phyloP scores from a whole-genome alignment of 2,329 filamentous ascomycete species.

The Colletotrichum noveboracense region DNA sequence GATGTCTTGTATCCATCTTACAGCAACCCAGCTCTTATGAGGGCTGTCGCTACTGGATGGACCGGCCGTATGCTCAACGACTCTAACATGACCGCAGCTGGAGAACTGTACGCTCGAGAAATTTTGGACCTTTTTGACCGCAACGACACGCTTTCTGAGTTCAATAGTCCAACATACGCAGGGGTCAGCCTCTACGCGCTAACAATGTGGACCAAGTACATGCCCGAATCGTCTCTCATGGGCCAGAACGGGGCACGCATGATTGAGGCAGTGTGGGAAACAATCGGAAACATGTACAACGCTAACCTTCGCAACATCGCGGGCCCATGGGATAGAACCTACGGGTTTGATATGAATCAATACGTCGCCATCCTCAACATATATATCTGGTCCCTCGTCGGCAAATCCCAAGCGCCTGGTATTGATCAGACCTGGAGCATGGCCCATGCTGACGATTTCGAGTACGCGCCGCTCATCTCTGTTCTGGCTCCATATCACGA shows the following conservation, averaged over 20 bases:
- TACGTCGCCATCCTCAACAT: slow-evolving; percentile 63
- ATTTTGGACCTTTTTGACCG: slow-evolving; percentile 62
- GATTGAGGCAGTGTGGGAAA: slow-evolving; percentile 58
- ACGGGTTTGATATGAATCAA: slow-evolving; percentile 68
- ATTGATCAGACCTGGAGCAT: slow-evolving; percentile 41
- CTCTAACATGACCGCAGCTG: slow-evolving; percentile 61
- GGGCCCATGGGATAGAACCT: slow-evolving; percentile 68
- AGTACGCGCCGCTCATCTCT: slow-evolving; percentile 60
- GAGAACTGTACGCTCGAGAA: slow-evolving; percentile 60
- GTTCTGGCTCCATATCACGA: slow-evolving; percentile 56
- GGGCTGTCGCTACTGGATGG: slow-evolving; percentile 64
- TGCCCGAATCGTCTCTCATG: slow-evolving; percentile 57
- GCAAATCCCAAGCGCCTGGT: slow-evolving; percentile 45
- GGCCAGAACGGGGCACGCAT: slow-evolving; percentile 53
- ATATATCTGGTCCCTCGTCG: slow-evolving; percentile 63
- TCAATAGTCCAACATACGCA: slow-evolving; percentile 56
- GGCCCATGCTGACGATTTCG: slow-evolving; percentile 63
- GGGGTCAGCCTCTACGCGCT: slow-evolving; percentile 65
- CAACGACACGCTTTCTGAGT: slow-evolving; percentile 53
- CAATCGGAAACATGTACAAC: slow-evolving; percentile 58
- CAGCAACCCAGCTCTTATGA: slow-evolving; percentile 55
- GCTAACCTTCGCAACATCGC: slow-evolving; percentile 64
- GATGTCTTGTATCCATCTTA: slow-evolving; percentile 46
- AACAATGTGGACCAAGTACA: slow-evolving; percentile 64
- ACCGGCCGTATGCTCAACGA: slow-evolving; percentile 58